phyloP scores from a whole-genome alignment of 108 stramenopile genomes.

The Discostella pseudostelligera region DNA sequence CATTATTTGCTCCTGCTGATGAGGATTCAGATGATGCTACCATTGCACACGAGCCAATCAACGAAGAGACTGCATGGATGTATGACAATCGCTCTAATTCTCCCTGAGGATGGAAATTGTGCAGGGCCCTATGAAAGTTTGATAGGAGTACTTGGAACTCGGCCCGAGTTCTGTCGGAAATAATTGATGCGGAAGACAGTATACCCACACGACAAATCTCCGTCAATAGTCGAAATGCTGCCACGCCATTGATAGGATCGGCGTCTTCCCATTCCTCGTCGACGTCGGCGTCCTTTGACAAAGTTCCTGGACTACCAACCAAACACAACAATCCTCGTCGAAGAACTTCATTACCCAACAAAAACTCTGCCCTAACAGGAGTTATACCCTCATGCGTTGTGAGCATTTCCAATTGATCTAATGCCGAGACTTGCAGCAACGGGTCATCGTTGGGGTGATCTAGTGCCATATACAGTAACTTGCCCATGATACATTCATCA shows the following conservation, averaged over 20 bases:
- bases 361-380: constrained; percentile 30
- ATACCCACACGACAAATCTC: constrained; percentile 44
- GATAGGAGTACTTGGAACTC: constrained; percentile 28
- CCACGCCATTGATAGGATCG: constrained; percentile 36
- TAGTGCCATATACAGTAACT: constrained; percentile 27
- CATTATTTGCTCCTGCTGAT: constrained; percentile 4
- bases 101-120: constrained; percentile 28
- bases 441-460: constrained; percentile 29
- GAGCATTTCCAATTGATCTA: constrained; percentile 39
- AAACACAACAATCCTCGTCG: constrained; percentile 28
- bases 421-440: constrained; percentile 35
- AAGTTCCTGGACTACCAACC: constrained; percentile 18
- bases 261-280: constrained; percentile 14
- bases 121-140: constrained; percentile 28
- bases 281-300: constrained; percentile 2
- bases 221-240: constrained; percentile 33
- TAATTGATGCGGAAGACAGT: constrained; percentile 1
- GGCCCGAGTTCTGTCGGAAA: constrained; percentile 2
- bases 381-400: neutral
- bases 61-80: constrained; percentile 38
- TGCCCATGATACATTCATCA: constrained; percentile 22
- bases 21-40: constrained; percentile 10
- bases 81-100: constrained; percentile 34
- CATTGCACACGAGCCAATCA: constrained; percentile 33
- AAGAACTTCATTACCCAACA: constrained; percentile 24